Percentiles rank a stretch among this genome's conserved stretches.
Evolutionary conservation across 2,329 filamentous ascomycete genomes (phyloP).

Genomic region (Colletotrichum higginsianum): DNA sequence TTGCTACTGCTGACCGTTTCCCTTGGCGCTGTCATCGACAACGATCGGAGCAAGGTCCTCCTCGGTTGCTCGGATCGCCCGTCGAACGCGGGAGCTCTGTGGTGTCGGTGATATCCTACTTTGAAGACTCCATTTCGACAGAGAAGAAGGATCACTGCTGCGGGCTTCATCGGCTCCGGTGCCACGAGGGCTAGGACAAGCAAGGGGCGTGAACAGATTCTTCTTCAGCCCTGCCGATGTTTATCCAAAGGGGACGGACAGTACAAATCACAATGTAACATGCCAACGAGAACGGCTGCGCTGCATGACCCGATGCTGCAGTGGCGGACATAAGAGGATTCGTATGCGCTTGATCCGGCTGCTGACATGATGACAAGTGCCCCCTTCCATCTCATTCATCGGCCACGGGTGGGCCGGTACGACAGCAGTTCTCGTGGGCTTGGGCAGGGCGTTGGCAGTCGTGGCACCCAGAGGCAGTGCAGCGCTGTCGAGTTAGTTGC

Average conservation of each 20-base stretch:
- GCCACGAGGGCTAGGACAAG: constrained; percentile 9
- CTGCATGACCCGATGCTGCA: not conserved
- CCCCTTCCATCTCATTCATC: not conserved
- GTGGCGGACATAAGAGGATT: not conserved
- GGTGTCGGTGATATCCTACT: too few relatives aligned
- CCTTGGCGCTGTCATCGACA: constrained; percentile 39
- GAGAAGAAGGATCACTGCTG: not conserved
- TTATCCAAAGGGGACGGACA: not conserved
- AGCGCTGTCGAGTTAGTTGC: not conserved
- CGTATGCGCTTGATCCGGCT: constrained; percentile 1
- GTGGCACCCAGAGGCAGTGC: constrained; percentile 28
- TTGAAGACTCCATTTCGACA: not conserved
- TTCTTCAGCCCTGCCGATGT: constrained; percentile 31
- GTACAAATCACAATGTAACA: constrained; percentile 17
- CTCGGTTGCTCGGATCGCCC: not conserved
- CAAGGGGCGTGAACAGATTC: not conserved
- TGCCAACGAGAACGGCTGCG: constrained; percentile 5
- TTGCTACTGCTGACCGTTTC: constrained; percentile 7
- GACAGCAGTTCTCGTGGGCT: constrained; percentile 1
- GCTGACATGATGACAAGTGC: constrained; percentile 27
- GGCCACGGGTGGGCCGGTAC: constrained; percentile 26
- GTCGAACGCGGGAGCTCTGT: not conserved
- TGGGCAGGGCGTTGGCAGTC: not conserved
- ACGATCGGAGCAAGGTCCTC: constrained; percentile 28
- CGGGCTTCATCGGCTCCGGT: constrained; percentile 14